phyloP scores from a whole-genome alignment of 1,139 yeast species.

The Blastobotrys ciferrii region DNA sequence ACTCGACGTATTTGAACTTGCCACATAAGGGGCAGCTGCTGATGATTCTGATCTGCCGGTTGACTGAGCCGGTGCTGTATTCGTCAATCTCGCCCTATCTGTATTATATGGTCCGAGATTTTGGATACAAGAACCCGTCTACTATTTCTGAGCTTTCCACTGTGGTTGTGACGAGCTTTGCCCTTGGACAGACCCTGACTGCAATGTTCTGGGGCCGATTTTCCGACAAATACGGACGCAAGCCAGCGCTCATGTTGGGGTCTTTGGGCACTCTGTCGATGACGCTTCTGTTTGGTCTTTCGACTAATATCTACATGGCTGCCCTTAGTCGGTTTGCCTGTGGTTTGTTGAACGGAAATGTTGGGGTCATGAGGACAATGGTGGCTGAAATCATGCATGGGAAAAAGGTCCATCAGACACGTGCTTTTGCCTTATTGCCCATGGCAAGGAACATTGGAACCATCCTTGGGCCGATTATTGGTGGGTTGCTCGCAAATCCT shows the following conservation, averaged over 20 bases:
- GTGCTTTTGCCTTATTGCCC: slow-evolving; percentile 58
- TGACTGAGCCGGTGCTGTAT: slow-evolving; percentile 60
- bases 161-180: slow-evolving; percentile 52
- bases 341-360: slow-evolving; percentile 58
- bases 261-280: background rate
- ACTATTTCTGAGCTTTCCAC: slow-evolving; percentile 49
- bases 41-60: slow-evolving; percentile 35
- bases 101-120: slow-evolving; percentile 59
- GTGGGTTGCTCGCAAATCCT: slow-evolving; percentile 40
- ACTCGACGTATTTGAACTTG: slow-evolving; percentile 18
- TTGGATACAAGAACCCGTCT: slow-evolving; percentile 50
- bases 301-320: slow-evolving; percentile 50
- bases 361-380: slow-evolving; percentile 56
- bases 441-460: slow-evolving; percentile 55
- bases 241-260: slow-evolving; percentile 44
- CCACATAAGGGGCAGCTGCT: slow-evolving; percentile 30
- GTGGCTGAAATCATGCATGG: slow-evolving; percentile 56
- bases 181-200: slow-evolving; percentile 51
- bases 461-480: slow-evolving; percentile 49
- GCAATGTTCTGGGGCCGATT: slow-evolving; percentile 57
- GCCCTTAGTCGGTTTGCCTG: slow-evolving; percentile 48
- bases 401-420: slow-evolving; percentile 53
- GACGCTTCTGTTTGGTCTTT: slow-evolving; percentile 46
- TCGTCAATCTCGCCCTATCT: slow-evolving; percentile 60
- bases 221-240: slow-evolving; percentile 54